Evolutionary conservation across 2,329 filamentous ascomycete species (phyloP).

Genomic region (Aspergillus tamarii): DNA sequence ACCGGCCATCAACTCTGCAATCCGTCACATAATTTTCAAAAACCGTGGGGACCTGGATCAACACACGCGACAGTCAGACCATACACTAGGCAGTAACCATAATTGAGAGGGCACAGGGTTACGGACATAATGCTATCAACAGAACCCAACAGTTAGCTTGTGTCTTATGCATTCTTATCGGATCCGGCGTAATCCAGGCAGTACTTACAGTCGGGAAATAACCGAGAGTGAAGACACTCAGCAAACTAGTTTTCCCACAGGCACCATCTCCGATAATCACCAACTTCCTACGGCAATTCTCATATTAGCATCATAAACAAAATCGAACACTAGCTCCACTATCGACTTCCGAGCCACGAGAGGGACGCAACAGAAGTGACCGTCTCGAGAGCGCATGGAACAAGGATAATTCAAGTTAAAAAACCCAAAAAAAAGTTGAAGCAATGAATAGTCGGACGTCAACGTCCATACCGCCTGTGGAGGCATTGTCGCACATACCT

Average conservation of each 20-base stretch:
- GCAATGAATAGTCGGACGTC: neutral
- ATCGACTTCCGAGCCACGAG: too few species aligned
- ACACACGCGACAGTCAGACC: conserved; percentile 17
- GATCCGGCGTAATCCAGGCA: neutral
- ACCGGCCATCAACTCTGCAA: conserved; percentile 96
- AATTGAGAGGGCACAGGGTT: neutral
- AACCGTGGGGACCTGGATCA: conserved; percentile 80
- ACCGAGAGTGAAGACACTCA: conserved; percentile 96
- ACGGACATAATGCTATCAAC: conserved; percentile 50
- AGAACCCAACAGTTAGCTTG: conserved; percentile 25
- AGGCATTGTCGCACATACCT: conserved; percentile 55
- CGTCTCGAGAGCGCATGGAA: neutral
- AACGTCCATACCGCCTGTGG: neutral
- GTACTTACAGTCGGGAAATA: conserved; percentile 92
- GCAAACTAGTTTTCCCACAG: conserved; percentile 95
- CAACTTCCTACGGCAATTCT: conserved; percentile 69
- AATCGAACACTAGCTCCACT: neutral
- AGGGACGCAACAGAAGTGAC: neutral
- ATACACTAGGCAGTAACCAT: conserved; percentile 4
- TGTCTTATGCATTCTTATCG: neutral
- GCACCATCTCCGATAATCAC: conserved; percentile 97
- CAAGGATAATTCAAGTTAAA: neutral
- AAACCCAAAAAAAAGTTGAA: neutral
- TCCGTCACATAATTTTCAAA: conserved; percentile 99
- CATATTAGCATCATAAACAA: conserved; percentile 21